phyloP scores from a whole-genome alignment of 306 rosid genomes.

The Vicia faba region DNA sequence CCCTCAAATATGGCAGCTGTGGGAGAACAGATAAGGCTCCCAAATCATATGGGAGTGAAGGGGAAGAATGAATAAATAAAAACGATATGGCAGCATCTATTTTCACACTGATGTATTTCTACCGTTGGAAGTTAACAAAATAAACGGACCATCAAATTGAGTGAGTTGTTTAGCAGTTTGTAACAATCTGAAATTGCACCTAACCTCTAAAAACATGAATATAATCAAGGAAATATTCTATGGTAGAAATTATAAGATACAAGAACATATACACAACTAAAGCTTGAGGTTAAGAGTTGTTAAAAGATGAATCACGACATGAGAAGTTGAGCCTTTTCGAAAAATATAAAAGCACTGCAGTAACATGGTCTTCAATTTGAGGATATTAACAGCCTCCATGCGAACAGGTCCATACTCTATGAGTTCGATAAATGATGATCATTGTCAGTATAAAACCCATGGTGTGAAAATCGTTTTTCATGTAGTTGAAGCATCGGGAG shows the following conservation, averaged over 20 bases:
- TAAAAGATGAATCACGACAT: conserved; percentile 34
- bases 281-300: neutral
- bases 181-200: conserved; percentile 18
- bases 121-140: neutral
- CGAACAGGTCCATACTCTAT: conserved; percentile 24
- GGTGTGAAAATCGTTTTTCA: conserved; percentile 20
- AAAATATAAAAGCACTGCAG: conserved; percentile 29
- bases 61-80: neutral
- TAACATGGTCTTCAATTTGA: conserved; percentile 33
- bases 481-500: conserved; percentile 14
- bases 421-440: conserved; percentile 14
- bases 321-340: conserved; percentile 1
- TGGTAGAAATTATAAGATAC: conserved; percentile 20
- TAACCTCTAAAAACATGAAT: neutral
- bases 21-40: neutral
- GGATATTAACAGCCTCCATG: conserved; percentile 26
- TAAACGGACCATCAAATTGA: neutral
- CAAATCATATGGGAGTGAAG: neutral
- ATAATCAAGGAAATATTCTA: conserved; percentile 10
- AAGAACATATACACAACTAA: conserved; percentile 10
- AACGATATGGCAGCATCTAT: neutral
- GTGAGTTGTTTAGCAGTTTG: neutral
- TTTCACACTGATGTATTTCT: neutral
- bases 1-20: neutral
- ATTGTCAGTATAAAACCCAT: conserved; percentile 11